Conservation (phyloP, 2,329 filamentous ascomycete species). For the Monosporascus sp. region DNA sequence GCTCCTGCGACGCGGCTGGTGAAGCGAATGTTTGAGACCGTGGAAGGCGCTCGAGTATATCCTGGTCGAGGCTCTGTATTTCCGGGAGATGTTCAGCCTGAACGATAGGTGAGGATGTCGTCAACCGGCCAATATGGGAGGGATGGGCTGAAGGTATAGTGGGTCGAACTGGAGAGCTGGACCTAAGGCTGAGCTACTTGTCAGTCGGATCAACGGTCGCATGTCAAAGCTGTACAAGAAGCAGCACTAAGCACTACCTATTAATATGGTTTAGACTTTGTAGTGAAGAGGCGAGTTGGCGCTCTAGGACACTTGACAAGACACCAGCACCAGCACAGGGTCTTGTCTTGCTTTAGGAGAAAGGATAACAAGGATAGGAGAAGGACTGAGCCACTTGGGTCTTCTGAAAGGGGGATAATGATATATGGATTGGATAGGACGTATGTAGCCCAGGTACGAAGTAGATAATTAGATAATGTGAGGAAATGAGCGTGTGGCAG, state of each 20-base stretch:
- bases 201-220: slow-evolving; percentile 11
- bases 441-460: not conserved
- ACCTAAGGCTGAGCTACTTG: slow-evolving; percentile 5
- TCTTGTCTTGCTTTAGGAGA: not conserved
- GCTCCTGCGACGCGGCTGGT: slow-evolving; percentile 28
- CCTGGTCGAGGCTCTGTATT: slow-evolving; percentile 32
- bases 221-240: not conserved
- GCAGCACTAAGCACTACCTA: not conserved
- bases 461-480: not conserved
- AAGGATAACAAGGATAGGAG: not conserved
- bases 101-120: slow-evolving; percentile 62
- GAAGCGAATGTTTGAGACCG: slow-evolving; percentile 34
- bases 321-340: not conserved
- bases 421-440: not conserved
- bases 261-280: no score
- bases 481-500: no score
- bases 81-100: slow-evolving; percentile 49
- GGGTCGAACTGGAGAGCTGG: slow-evolving; percentile 32
- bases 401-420: not conserved
- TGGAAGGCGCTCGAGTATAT: slow-evolving; percentile 16
- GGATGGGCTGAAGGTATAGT: slow-evolving; percentile 51
- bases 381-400: not conserved
- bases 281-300: not conserved
- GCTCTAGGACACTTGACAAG: not conserved
- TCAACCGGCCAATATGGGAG: slow-evolving; percentile 63